A percentile compares a stretch with the other conserved stretches of the same genome.
These are phyloP conservation scores for Cicer arietinum DNA, from an alignment of 306 rosid species.

Conservation along the genomic window DNA sequence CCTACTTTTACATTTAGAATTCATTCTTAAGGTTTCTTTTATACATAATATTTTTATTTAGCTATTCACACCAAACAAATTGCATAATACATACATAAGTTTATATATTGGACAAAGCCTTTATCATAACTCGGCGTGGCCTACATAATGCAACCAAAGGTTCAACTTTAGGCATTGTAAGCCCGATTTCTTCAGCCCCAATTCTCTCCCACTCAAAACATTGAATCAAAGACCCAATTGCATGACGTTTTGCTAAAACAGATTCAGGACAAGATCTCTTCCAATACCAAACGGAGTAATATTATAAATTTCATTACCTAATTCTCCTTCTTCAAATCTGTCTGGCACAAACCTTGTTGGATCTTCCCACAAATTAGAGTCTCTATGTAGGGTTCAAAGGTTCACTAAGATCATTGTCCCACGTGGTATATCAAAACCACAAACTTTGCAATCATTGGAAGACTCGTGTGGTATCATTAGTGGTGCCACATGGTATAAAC, in stretches of 20 bases:
- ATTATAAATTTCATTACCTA: conserved; percentile 5
- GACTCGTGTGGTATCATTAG: conserved; percentile 52
- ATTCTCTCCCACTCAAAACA: conserved; percentile 49
- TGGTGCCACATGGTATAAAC: conserved; percentile 49
- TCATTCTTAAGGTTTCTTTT: too few species aligned
- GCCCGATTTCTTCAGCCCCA: not conserved
- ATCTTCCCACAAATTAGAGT: conserved; percentile 44
- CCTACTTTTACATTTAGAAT: too few species aligned
- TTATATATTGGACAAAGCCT: conserved; percentile 4
- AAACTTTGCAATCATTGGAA: conserved; percentile 40
- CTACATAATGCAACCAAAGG: conserved; percentile 47
- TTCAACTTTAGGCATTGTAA: conserved; percentile 37
- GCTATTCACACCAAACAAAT: not conserved
- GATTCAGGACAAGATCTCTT: conserved; percentile 56
- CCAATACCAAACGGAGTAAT: conserved; percentile 59
- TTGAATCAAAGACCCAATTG: conserved; percentile 43
- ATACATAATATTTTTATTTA: too few species aligned
- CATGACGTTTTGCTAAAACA: conserved; percentile 41
- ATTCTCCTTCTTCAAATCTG: conserved; percentile 44
- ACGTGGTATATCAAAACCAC: conserved; percentile 50
- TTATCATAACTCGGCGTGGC: conserved; percentile 39
- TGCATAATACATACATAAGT: not conserved
- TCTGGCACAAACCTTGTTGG: conserved; percentile 52
- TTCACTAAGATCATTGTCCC: conserved; percentile 56
- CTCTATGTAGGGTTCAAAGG: conserved; percentile 56